phyloP scores from a whole-genome alignment of 2,329 filamentous ascomycete species.

The Didymella pinodella region DNA sequence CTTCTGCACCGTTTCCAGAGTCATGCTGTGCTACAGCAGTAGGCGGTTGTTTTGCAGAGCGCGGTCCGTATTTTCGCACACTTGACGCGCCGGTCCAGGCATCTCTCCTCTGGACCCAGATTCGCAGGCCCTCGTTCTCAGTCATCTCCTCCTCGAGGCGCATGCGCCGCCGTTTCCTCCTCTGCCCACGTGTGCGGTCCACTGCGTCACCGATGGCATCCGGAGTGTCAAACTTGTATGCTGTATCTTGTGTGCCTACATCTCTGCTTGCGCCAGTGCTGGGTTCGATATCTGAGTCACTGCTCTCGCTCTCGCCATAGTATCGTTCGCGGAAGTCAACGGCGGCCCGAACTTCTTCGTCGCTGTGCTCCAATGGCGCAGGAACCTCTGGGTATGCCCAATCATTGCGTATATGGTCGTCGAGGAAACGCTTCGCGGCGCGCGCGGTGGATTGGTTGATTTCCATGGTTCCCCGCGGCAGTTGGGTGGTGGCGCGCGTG shows the following conservation, averaged over 20 bases:
- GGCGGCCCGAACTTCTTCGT: slow-evolving; percentile 45
- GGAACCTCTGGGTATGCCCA: slow-evolving; percentile 54
- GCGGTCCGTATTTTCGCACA: slow-evolving; percentile 54
- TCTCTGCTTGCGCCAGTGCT: slow-evolving; percentile 7
- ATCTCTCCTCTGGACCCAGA: slow-evolving; percentile 78
- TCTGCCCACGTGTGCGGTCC: slow-evolving; percentile 35
- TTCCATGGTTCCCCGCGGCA: slow-evolving; percentile 36
- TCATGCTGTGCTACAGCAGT: slow-evolving; percentile 7
- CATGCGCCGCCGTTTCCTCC: slow-evolving; percentile 50
- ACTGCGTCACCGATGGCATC: slow-evolving; percentile 54
- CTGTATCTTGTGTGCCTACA: slow-evolving; percentile 35
- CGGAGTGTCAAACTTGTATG: slow-evolving; percentile 56
- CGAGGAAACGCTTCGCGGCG: slow-evolving; percentile 53
- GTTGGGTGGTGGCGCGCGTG: not conserved
- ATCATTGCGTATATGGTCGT: slow-evolving; percentile 54
- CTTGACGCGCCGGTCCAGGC: slow-evolving; percentile 79
- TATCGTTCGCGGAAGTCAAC: slow-evolving; percentile 54
- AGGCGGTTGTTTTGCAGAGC: not conserved
- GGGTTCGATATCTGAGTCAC: slow-evolving; percentile 33
- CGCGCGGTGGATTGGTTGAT: slow-evolving; percentile 54
- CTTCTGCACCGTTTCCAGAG: slow-evolving; percentile 7
- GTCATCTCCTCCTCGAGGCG: slow-evolving; percentile 54
- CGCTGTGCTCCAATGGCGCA: slow-evolving; percentile 44
- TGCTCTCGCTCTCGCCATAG: slow-evolving; percentile 49
- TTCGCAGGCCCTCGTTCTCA: slow-evolving; percentile 85